Conservation (phyloP, 495 filamentous ascomycete species). For the Talaromyces nanjingensis region DNA sequence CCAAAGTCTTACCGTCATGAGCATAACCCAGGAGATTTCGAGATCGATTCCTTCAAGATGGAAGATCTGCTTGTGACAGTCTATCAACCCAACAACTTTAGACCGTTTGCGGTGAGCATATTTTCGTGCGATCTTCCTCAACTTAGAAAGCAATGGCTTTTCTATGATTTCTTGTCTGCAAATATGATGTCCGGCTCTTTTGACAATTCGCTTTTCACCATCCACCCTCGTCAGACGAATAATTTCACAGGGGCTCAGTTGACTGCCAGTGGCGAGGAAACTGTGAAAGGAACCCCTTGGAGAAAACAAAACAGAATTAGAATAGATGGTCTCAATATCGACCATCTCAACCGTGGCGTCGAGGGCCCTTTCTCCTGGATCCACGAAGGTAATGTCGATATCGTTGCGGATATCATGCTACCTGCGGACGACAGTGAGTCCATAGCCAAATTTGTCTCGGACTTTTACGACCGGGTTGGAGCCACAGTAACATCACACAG, state of each 20-base stretch:
- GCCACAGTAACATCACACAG: conserved; percentile 77
- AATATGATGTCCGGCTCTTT: conserved; percentile 94
- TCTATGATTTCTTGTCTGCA: conserved; percentile 94
- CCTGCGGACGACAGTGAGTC: conserved; percentile 80
- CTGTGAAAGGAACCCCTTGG: conserved; percentile 55
- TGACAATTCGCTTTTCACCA: conserved; percentile 93
- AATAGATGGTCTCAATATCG: conserved; percentile 89
- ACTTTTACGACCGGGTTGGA: conserved; percentile 91
- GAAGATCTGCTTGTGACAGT: conserved; percentile 88
- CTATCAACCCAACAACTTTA: conserved; percentile 82
- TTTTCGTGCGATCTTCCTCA: conserved; percentile 92
- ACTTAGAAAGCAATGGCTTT: conserved; percentile 89
- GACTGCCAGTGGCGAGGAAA: conserved; percentile 43
- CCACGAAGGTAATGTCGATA: conserved; percentile 90
- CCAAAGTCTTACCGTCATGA: conserved; percentile 82
- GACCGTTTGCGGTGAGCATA: conserved; percentile 90
- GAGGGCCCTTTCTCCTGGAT: conserved; percentile 98
- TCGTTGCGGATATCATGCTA: conserved; percentile 91
- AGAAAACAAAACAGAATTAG: conserved; percentile 88
- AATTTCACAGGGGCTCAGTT: conserved; percentile 51
- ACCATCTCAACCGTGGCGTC: conserved; percentile 90
- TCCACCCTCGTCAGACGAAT: conserved; percentile 89
- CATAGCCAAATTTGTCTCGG: conserved; percentile 83
- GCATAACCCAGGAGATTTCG: conserved; percentile 89
- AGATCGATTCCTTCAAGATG: conserved; percentile 92